Evolutionary conservation across 164 flowering plant species (phyloP), one percentile per base, ranked within the genome.

Genomic region (Nymphaea colorata): DNA sequence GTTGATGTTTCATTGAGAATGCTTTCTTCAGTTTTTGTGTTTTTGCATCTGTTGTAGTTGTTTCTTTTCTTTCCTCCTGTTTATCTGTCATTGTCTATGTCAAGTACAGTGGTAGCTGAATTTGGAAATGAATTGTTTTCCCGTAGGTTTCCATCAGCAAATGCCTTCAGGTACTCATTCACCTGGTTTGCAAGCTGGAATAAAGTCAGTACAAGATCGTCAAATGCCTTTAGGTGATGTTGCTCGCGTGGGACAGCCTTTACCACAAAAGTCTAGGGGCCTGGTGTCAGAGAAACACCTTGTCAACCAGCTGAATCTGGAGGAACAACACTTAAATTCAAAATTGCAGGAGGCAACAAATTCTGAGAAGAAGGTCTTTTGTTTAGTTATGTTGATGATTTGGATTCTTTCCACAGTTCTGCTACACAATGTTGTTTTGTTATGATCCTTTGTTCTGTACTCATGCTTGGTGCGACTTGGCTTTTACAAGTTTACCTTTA

Each of bases 241-340:
- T 53, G 74, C 59, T 44, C 36, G 3, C 16, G 63, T 2, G 6
- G 59, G 64, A 18, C 86, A 76, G 70, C 65, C 84, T 12, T 76
- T 67, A 62, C 89, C 70, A 70, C 95, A 78, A 67, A 91, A 87
- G 76, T 77, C 93, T 7, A 85, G 79, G 82, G 86, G 88, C 63
- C 96, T 96, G 6, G 82, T 74, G 47, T 74, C 91, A 76, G 97
- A 94, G 82, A 90, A 90, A 75, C 84, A 86, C 71, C 79, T 90
- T 44, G 81, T 88, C 12, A 82, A 87, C 77, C 99, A 94, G 74
- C 88, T 90, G 18, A 86, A 92, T 76, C 80, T 78, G 47, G 96
- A 90, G 73, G 99, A 94, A 76, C 98, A 91, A 72, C 79, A 80
- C 67, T 76, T 91, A 18, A 86, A 84, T 76, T 72, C 82, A 61